A percentile compares a stretch with the other conserved stretches of the same genome.
These are phyloP conservation scores for Paecilomyces dactylethromorphus DNA, from an alignment of 2,329 filamentous ascomycete genomes.

Conservation along the genomic window DNA sequence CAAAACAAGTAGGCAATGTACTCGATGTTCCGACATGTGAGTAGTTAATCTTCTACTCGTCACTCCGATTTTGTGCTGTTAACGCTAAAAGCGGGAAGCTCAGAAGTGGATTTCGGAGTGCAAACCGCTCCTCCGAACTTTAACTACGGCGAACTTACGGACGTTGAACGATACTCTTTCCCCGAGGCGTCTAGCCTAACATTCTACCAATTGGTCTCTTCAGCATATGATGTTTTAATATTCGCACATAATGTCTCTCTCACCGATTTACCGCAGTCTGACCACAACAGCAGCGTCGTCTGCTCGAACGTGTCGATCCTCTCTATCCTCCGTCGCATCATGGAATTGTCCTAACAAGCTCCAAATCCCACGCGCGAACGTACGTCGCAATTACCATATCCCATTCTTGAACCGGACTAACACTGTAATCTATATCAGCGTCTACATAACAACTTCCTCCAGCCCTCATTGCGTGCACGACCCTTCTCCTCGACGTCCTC, in stretches of 20 bases:
- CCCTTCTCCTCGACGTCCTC: not conserved
- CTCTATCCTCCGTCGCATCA: not conserved
- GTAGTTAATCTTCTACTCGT: not conserved
- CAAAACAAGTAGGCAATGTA: not conserved
- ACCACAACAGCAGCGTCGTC: not conserved
- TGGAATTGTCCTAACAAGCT: not conserved
- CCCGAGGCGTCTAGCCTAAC: not conserved
- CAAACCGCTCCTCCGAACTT: not conserved
- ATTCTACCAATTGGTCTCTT: not conserved
- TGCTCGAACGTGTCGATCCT: not conserved
- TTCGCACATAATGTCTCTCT: not conserved
- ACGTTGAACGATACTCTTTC: not conserved
- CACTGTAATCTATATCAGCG: not conserved
- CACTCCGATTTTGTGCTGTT: not conserved
- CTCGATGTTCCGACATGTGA: not conserved
- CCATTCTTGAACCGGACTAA: not conserved
- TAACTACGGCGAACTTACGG: not conserved
- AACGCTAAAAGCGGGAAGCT: not conserved
- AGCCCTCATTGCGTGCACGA: not conserved
- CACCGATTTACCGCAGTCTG: not conserved
- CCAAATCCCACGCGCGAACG: not conserved
- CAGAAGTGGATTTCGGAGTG: not conserved
- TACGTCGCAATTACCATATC: not conserved
- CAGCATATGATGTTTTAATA: not conserved
- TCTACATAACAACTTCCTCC: not conserved